Base-by-base conservation (phyloP, 2,329 filamentous ascomycete genomes). In the Ophioceras dolichostomum region DNA sequence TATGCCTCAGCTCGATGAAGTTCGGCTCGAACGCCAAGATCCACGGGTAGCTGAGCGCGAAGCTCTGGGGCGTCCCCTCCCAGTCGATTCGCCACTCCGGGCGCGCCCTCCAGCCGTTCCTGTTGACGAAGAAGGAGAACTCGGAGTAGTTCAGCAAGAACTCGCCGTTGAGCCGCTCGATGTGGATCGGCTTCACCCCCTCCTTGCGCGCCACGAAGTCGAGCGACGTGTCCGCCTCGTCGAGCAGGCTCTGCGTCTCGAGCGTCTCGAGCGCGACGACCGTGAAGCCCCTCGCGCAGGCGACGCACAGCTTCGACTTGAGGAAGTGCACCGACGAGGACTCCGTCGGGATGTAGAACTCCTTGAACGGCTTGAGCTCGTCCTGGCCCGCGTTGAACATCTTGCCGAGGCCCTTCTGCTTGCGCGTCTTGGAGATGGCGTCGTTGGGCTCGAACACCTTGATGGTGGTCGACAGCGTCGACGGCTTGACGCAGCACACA, bases 401-500 rank as follows among this genome's bases (percentile, higher is more conserved):
- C 64, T 93, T 94, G 47, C 84, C 81, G 42, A 98, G 79, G 14
- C 91, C 89, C 51, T 88, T 91, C 56, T 94, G 93, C 65, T 93
- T 95, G 67, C 91, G 93, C 41, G 84, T 85, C 64, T 88, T 91
- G 38, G 83, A 81, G 70, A 94, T 82, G 43, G 86, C 83, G 55
- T 96, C 91, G 62, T 94, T 94, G 1, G 91, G 91, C 61, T 98
- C 89, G 60, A 86, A 96, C n/a, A 96, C 91, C 62, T 96, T 96
- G 67, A 98, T 94, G 2, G 89, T 96, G 12, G 86, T 94, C 37
- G 86, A 94, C 22, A 96, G 67, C 3, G 88, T 84, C 14, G 83
- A 89, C 29, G 86, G 94, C 65, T 94, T 96, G 52, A 96, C 91
- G 48, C 86, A 93, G 61, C 89, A 96, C 21, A 98, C 91, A 38